phyloP scores from a whole-genome alignment of 73 alveolate genomes.

The Paramecium primaurelia region DNA sequence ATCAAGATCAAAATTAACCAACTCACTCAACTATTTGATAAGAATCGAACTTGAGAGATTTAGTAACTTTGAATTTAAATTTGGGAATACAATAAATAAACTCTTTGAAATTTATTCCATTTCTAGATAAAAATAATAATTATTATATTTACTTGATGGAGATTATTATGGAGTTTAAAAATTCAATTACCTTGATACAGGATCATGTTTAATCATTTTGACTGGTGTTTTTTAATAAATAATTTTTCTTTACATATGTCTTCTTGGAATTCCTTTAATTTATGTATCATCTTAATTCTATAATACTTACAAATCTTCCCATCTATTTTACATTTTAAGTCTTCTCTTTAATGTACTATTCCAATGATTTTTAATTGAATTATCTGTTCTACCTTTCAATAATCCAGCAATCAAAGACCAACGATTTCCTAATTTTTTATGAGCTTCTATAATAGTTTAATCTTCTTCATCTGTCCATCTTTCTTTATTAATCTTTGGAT shows the following conservation, averaged over 20 bases:
- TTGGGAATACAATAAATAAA: not conserved
- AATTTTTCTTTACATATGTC: not conserved
- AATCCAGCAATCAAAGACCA: slow-evolving; percentile 92
- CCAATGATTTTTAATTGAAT: slow-evolving; percentile 92
- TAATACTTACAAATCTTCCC: slow-evolving; percentile 40
- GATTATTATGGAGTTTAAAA: slow-evolving; percentile 20
- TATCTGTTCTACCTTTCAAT: slow-evolving; percentile 88
- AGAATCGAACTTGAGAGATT: not conserved
- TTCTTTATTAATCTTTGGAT: slow-evolving; percentile 88
- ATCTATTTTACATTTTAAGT: slow-evolving; percentile 42
- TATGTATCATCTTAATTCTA: not conserved
- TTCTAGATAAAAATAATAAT: not conserved
- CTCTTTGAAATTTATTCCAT: not conserved
- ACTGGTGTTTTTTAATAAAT: not conserved
- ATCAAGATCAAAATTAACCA: slow-evolving; percentile 6
- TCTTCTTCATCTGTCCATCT: slow-evolving; percentile 96
- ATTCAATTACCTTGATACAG: not conserved
- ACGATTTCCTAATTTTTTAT: slow-evolving; percentile 85
- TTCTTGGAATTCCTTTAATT: slow-evolving; percentile 1
- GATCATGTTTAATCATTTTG: not conserved
- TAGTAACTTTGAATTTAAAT: not conserved
- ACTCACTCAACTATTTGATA: not conserved
- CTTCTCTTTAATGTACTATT: slow-evolving; percentile 81
- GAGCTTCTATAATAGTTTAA: slow-evolving; percentile 83
- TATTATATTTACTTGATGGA: not conserved